A percentile compares a stretch with the other conserved stretches of the same genome.
Conservation (phyloP, 306 rosid genomes). For the Gastrolobium villosum region DNA sequence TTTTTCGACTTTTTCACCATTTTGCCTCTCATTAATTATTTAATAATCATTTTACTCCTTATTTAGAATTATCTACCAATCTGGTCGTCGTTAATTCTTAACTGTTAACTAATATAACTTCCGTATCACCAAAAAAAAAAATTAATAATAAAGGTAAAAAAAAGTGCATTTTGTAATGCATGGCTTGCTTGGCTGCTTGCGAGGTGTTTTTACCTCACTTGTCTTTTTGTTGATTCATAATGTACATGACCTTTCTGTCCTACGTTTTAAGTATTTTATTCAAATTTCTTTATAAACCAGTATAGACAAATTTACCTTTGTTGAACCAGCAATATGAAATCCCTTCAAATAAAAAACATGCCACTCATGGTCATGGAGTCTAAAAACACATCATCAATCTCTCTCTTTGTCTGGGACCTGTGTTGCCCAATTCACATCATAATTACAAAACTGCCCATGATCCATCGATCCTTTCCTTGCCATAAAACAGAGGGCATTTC, state of each 20-base stretch:
- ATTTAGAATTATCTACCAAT: too few relatives aligned
- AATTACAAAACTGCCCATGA: constrained; percentile 50
- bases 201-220: constrained; percentile 36
- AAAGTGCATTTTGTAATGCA: constrained; percentile 14
- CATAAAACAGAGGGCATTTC: too few relatives aligned
- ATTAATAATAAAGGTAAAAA: not conserved
- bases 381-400: not conserved
- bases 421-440: constrained; percentile 25
- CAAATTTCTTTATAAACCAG: not conserved
- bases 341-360: not conserved
- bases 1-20: too few relatives aligned
- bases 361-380: not conserved
- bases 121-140: constrained; percentile 13
- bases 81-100: too few relatives aligned
- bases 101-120: constrained; percentile 42
- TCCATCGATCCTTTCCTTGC: not conserved
- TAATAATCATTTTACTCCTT: too few relatives aligned
- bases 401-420: not conserved
- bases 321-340: not conserved
- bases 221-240: constrained; percentile 37
- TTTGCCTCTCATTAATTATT: too few relatives aligned
- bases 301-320: constrained; percentile 25
- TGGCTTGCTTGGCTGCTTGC: constrained; percentile 55
- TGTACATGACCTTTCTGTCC: constrained; percentile 24
- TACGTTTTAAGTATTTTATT: not conserved